These are phyloP conservation scores for Prunus kanzakura DNA, from an alignment of 306 rosid species.

Conservation along the genomic window DNA sequence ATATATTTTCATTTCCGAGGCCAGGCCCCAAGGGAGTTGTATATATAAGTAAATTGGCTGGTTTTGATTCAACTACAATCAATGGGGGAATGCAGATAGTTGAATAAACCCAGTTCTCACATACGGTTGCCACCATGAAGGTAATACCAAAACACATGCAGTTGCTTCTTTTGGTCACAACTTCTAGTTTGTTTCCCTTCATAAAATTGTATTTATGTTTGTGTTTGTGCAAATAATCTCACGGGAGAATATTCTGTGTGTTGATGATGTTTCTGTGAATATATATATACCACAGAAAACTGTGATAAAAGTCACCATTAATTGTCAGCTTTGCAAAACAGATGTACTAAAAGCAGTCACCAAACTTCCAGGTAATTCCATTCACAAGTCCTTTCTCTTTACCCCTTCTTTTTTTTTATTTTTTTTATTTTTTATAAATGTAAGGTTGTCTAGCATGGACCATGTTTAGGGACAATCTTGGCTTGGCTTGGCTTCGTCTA, in stretches of 20 bases:
- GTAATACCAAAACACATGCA: neutral
- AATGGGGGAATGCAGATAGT: neutral
- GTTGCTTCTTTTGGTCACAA: neutral
- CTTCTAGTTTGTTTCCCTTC: neutral
- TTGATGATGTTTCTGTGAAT: neutral
- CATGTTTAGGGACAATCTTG: too few relatives aligned
- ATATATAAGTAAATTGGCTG: neutral
- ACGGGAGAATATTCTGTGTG: too few relatives aligned
- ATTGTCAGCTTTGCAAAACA: constrained; percentile 3
- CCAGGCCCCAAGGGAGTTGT: neutral
- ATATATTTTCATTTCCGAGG: too few relatives aligned
- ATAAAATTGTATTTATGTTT: too few relatives aligned
- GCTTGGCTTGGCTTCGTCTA: too few relatives aligned
- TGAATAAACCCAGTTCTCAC: neutral
- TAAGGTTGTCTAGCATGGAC: too few relatives aligned
- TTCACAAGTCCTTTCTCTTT: too few relatives aligned
- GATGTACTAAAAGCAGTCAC: constrained; percentile 9
- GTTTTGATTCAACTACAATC: neutral
- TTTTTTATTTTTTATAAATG: too few relatives aligned
- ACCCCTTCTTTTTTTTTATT: too few relatives aligned
- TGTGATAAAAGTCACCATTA: neutral
- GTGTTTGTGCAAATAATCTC: too few relatives aligned
- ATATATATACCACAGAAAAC: neutral
- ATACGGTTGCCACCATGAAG: neutral
- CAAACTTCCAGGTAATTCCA: constrained; percentile 6